These are phyloP conservation scores for Monosporascus ibericus DNA, from an alignment of 2,329 filamentous ascomycete species.

Conservation along the genomic window DNA sequence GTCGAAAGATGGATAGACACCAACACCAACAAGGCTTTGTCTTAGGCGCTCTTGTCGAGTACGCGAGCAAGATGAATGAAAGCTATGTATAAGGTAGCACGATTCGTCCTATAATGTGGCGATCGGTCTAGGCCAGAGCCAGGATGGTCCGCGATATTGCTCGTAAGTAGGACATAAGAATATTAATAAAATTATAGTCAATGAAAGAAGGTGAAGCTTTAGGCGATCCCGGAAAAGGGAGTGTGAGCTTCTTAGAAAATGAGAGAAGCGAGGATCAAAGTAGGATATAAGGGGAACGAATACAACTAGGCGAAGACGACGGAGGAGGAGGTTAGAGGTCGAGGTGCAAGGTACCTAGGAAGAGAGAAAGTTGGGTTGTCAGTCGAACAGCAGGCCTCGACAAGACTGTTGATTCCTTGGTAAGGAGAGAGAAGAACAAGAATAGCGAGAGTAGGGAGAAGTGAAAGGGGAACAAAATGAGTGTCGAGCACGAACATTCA, in stretches of 20 bases:
- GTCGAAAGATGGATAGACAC: constrained; percentile 14
- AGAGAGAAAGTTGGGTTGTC: constrained; percentile 8
- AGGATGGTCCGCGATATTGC: constrained; percentile 9
- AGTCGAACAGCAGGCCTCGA: not conserved
- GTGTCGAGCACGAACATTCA: not conserved
- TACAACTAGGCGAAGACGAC: constrained; percentile 23
- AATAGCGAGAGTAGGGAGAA: constrained; percentile 26
- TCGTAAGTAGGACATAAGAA: constrained; percentile 19
- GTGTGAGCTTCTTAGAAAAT: constrained; percentile 15
- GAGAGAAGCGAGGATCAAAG: constrained; percentile 25
- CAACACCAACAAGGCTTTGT: constrained; percentile 20
- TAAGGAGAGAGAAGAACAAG: constrained; percentile 20
- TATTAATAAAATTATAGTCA: constrained; percentile 27
- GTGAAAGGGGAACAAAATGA: not conserved
- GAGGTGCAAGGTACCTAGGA: constrained; percentile 12
- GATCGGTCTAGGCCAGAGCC: constrained; percentile 9
- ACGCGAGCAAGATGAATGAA: not conserved
- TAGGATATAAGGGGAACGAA: constrained; percentile 17
- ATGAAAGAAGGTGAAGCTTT: constrained; percentile 26
- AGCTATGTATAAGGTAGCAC: not conserved
- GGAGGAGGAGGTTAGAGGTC: constrained; percentile 16
- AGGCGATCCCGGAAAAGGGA: constrained; percentile 15
- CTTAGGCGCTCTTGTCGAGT: constrained; percentile 8
- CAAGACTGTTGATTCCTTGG: constrained; percentile 1
- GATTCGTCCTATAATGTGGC: constrained; percentile 1